phyloP scores from a whole-genome alignment of 345 rosid genomes.

The Gossypium arboreum region DNA sequence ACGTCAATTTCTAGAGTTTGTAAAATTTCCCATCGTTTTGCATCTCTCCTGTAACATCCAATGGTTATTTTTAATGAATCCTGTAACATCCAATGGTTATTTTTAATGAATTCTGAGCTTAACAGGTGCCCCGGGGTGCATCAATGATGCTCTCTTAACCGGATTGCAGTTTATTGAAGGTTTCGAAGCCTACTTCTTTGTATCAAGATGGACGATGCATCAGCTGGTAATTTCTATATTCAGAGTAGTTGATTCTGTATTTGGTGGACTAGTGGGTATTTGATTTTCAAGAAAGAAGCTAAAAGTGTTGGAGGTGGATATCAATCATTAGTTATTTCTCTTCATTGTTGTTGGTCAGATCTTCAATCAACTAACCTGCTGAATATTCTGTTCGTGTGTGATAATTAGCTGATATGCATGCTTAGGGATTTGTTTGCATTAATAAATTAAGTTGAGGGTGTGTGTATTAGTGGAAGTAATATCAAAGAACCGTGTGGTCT shows the following conservation, averaged over 20 bases:
- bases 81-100: not conserved
- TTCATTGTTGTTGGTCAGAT: not conserved
- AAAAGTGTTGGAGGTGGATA: not conserved
- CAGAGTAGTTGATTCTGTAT: not conserved
- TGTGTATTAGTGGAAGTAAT: not conserved
- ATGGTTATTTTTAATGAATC: not conserved
- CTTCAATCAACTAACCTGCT: not conserved
- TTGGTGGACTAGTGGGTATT: not conserved
- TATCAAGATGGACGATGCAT: constrained; percentile 90
- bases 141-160: constrained; percentile 82
- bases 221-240: constrained; percentile 64
- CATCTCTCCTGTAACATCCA: not conserved
- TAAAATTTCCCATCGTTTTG: not conserved
- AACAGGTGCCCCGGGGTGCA: constrained; percentile 85
- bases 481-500: not conserved
- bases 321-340: not conserved
- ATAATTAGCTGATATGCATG: not conserved
- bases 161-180: constrained; percentile 94
- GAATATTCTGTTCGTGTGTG: not conserved
- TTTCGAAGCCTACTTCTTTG: constrained; percentile 77
- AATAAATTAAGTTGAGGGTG: not conserved
- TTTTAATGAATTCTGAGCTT: constrained; percentile 14
- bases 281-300: not conserved
- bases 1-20: not conserved
- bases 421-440: not conserved